Base-by-base conservation (phyloP, 169 alveolate species). In the Plasmodium coatneyi region DNA sequence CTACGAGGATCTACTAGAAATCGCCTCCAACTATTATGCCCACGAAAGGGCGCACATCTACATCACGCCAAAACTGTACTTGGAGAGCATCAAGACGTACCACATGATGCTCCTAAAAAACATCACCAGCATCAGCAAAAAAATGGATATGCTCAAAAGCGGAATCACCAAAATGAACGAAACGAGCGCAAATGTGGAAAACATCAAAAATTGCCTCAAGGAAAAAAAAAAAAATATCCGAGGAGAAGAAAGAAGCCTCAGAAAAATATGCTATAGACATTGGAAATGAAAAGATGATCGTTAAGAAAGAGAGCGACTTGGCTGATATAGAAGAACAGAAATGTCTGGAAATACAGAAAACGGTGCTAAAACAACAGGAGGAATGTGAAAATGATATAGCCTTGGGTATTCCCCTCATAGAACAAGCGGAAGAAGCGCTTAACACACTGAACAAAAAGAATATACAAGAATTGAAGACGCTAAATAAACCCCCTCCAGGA, bases 401-500 rank as follows among this genome's bases (percentile, higher is more conserved):
- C 71, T 96, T 96, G 76, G 99, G 99, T 76, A 96, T 97, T 66
- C 99, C 99, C n/a, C 95, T 98, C 78, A 98, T 98, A 86, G 99
- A 98, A 82, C 95, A 97, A 83, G 98, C 98, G 52, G 97, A 97
- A 95, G 98, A 97, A 43, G 99, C 99, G 70, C 96, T 98, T 28
- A 97, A 98, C 81, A 97, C 98, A 43, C 97, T 98, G 70, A 96
- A 97, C 93, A 97, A 98, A 97, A 98, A 98, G 92, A 99, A 98
- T 95, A 98, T 98, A 96, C 98, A 97, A 93, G 98, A 96, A 87
- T 97, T 98, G 91, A 98, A 98, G 94, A 97, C 99, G 72, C 96
- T 97, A 83, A 98, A 98, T 41, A 97, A 97, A 84, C 99, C 99
- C 1, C 99, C 99, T 16, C 97, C 98, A n/a, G 99, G 99, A 52